Base-by-base conservation (phyloP, 306 rosid species). In the Albizia julibrissin region DNA sequence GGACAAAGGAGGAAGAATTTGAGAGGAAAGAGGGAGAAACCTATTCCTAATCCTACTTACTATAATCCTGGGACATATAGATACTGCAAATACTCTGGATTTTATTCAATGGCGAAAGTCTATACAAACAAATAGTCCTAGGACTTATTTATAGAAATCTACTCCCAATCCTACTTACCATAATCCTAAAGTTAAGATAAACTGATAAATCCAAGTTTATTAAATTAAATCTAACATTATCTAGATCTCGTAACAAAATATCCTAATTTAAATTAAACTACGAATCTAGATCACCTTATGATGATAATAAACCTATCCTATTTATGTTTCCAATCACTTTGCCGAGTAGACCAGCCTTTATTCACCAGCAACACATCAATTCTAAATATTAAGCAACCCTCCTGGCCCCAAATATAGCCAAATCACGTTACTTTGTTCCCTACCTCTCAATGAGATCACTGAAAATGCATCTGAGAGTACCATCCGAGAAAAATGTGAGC, bases 391-490 rank as follows among this genome's bases (percentile, higher is more conserved):
- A 44, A 71, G 59, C 39, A 71, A 43, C 58, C 58, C 58, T 71
- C 75, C 39, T 71, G 75, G 39, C 58, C 59, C 2, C 39, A 71
- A 73, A 49, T 18, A 46, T 72, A 46, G 26, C 26, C 62, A 58
- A 49, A 72, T n/a, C 61, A 31, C 15, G 21, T 10, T 15, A 49
- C 54, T 67, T 6, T 43, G 69, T 61, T 82, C 72, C 82, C 85
- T 87, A 95, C 98, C 94, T 95, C 87, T 93, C 97, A 50, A 91
- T 91, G 81, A 95, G 88, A 79, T 95, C 99, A 79, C 74, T 81
- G 69, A 95, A 90, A 80, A 93, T 87, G 83, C 79, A 84, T 81
- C 86, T 85, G 72, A 94, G 88, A 89, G 94, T 87, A 80, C 84
- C 88, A 76, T 86, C 89, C 26, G 94, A 91, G 80, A 89, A 86